Conservation (phyloP, 2,329 filamentous ascomycete genomes). For the Fusarium neocosmosporiellum region DNA sequence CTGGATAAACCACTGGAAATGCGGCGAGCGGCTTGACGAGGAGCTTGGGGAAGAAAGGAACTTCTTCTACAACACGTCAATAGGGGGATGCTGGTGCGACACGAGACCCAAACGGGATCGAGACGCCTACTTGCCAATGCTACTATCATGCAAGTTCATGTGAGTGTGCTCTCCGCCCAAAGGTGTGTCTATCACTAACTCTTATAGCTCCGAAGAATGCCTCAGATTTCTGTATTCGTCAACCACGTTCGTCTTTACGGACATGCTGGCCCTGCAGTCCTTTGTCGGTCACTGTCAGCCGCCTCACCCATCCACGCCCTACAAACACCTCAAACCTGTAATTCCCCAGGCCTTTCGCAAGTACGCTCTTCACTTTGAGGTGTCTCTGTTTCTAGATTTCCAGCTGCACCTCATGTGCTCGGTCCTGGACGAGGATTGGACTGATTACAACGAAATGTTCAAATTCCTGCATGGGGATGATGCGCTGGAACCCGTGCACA, state of each 20-base stretch:
- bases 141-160: background rate
- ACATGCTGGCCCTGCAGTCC: background rate
- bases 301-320: background rate
- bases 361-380: background rate
- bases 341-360: background rate
- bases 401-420: background rate
- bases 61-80: background rate
- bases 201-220: background rate
- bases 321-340: background rate
- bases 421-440: background rate
- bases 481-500: background rate
- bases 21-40: background rate
- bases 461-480: background rate
- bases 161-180: background rate
- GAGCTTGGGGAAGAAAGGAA: background rate
- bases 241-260: background rate
- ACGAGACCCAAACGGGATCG: background rate
- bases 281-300: background rate
- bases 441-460: background rate
- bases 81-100: background rate
- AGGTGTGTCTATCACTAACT: background rate
- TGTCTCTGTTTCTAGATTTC: background rate
- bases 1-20: background rate
- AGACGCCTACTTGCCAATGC: background rate
- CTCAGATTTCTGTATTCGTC: background rate